Conservation (phyloP, 2,329 filamentous ascomycete species). For the Fusarium luffae region DNA sequence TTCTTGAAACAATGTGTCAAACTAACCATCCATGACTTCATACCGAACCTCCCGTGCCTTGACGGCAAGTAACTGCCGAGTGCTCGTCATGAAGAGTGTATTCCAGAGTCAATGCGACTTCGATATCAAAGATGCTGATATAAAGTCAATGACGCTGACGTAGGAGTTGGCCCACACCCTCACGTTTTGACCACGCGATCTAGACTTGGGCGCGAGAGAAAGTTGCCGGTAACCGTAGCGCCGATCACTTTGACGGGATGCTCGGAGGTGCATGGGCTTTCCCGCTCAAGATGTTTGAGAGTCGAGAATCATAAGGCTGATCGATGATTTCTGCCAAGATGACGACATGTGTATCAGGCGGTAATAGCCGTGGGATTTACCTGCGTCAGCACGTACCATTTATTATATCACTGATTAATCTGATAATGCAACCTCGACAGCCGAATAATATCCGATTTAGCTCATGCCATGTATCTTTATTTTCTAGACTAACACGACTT, state of each 20-base stretch:
- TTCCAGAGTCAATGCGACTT: not conserved
- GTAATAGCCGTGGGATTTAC: not conserved
- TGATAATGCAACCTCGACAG: not conserved
- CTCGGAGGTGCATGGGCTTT: not conserved
- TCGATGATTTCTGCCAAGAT: not conserved
- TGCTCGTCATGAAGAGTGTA: constrained; percentile 4
- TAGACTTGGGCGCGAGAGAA: not conserved
- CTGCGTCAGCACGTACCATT: not conserved
- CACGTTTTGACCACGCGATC: not conserved
- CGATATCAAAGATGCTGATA: not conserved
- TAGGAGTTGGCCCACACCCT: constrained; percentile 3
- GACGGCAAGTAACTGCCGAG: constrained; percentile 15
- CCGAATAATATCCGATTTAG: constrained; percentile 8
- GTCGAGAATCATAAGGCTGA: not conserved
- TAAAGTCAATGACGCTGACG: constrained; percentile 24
- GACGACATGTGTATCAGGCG: not conserved
- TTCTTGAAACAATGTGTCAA: not conserved
- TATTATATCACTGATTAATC: not conserved
- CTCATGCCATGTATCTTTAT: not conserved
- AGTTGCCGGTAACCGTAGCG: constrained; percentile 18
- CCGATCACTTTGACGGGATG: not conserved
- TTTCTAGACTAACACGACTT: not conserved
- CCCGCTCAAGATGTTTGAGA: not conserved
- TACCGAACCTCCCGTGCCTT: not conserved
- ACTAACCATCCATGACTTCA: constrained; percentile 11